phyloP scores from a whole-genome alignment of 2,329 filamentous ascomycete species.

The Xylaria arbuscula region DNA sequence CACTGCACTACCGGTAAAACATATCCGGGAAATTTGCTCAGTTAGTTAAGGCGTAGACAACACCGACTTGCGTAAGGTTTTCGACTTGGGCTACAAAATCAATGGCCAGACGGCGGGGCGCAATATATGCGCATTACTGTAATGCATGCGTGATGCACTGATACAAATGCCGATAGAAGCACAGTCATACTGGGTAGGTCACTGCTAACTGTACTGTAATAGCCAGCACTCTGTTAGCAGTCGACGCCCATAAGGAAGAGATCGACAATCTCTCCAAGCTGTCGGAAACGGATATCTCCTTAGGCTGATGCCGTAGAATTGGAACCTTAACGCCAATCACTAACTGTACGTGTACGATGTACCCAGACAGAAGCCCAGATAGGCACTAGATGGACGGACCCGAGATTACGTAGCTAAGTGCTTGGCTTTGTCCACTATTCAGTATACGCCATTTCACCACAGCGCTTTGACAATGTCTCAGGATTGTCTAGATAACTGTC shows the following conservation, averaged over 20 bases:
- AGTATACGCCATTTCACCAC: neutral
- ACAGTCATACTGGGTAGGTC: conserved; percentile 1
- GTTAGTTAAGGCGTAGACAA: conserved; percentile 6
- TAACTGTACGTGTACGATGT: neutral
- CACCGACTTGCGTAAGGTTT: neutral
- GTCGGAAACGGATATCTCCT: conserved; percentile 39
- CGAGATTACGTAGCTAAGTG: conserved; percentile 12
- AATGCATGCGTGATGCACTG: neutral
- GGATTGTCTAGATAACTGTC: conserved; percentile 9
- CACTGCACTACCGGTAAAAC: neutral
- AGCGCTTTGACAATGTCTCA: conserved; percentile 14
- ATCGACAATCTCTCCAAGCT: conserved; percentile 39
- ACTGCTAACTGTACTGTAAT: neutral
- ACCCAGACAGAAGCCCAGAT: neutral
- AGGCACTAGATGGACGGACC: neutral
- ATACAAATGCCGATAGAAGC: conserved; percentile 22
- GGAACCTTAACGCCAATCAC: conserved; percentile 16
- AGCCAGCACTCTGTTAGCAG: conserved; percentile 15
- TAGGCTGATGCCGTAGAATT: conserved; percentile 28
- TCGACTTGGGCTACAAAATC: neutral
- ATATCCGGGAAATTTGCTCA: neutral
- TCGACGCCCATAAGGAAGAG: conserved; percentile 26
- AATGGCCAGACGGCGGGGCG: neutral
- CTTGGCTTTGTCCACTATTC: neutral
- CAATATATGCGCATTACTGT: conserved; percentile 1